Percentiles rank a stretch among this genome's conserved stretches.
These are phyloP conservation scores for Phaeosphaeriaceae sp. DNA, from an alignment of 2,329 filamentous ascomycete species.

Conservation along the genomic window DNA sequence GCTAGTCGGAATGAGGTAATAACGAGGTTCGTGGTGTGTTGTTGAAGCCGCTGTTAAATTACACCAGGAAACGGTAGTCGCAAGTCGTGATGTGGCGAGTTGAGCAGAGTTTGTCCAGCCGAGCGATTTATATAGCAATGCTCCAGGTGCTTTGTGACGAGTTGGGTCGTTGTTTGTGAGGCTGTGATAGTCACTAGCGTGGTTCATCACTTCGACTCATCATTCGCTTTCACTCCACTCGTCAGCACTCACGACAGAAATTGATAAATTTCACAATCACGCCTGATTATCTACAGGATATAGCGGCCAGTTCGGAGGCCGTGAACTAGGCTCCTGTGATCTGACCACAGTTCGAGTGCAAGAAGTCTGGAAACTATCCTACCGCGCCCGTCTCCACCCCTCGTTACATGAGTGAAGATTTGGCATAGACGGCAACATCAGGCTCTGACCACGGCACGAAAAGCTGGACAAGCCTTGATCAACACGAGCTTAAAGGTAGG, in stretches of 20 bases:
- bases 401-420: no score
- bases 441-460: no score
- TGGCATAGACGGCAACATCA: no score
- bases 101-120: not conserved
- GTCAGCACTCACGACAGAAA: not conserved
- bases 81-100: not conserved
- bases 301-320: no score
- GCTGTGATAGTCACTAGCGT: constrained; percentile 3
- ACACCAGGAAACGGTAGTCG: not conserved
- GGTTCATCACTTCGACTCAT: constrained; percentile 23
- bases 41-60: not conserved
- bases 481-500: not conserved
- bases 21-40: not conserved
- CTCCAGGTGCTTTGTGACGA: not conserved
- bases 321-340: no score
- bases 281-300: no score
- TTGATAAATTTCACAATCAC: not conserved
- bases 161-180: not conserved
- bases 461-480: not conserved
- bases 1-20: not conserved
- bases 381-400: no score
- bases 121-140: not conserved
- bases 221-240: not conserved
- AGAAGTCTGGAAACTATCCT: no score
- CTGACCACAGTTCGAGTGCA: no score